Evolutionary conservation across 441 rosid species (phyloP).

Genomic region (Capsella rubella): DNA sequence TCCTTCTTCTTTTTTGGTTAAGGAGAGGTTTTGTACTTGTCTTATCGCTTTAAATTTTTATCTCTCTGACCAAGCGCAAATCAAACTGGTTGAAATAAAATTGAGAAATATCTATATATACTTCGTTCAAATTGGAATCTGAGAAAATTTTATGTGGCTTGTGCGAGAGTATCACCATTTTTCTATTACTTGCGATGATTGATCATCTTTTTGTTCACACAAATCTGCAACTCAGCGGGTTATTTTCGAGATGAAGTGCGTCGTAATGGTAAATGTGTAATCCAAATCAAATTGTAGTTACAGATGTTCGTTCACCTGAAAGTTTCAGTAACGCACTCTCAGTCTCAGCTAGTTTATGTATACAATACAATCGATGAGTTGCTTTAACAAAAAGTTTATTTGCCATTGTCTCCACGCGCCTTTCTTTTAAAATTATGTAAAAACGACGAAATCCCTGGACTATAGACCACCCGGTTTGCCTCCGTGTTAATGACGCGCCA

Average conservation of each 20-base stretch:
- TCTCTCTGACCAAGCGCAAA: background rate
- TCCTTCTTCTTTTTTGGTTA: slow-evolving; percentile 8
- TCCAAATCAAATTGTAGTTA: background rate
- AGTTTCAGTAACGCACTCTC: no score
- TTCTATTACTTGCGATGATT: no score
- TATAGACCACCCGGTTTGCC: background rate
- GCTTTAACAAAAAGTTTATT: background rate
- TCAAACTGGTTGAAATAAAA: background rate
- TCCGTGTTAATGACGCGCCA: background rate
- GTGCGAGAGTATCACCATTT: no score
- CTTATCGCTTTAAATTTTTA: slow-evolving; percentile 2
- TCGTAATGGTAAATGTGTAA: background rate
- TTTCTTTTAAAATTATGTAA: background rate
- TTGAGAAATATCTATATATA: background rate
- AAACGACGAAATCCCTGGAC: background rate
- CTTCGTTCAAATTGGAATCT: background rate
- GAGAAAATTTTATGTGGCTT: no score
- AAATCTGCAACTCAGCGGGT: background rate
- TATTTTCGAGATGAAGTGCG: no score
- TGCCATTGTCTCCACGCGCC: background rate
- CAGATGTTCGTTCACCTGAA: no score
- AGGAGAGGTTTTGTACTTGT: slow-evolving; percentile 33
- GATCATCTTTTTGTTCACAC: background rate
- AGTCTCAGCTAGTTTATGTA: no score
- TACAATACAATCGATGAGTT: background rate